These are phyloP conservation scores for Botrytis medusae DNA, from an alignment of 2,329 filamentous ascomycete species.

Conservation along the genomic window DNA sequence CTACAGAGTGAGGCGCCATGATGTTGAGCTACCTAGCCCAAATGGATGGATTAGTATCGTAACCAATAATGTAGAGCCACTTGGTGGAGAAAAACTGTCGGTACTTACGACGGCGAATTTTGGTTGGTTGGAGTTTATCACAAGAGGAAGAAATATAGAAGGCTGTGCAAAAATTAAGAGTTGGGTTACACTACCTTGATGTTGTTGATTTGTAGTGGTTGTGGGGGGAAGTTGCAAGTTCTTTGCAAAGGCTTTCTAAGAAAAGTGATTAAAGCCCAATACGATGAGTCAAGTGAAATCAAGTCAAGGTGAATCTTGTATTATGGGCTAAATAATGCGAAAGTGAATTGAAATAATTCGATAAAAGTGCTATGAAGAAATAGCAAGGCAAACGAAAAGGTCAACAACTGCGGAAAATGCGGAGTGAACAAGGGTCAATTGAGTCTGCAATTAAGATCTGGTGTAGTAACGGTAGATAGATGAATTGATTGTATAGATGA, in stretches of 20 bases:
- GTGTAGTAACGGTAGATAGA: neutral
- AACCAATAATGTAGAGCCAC: neutral
- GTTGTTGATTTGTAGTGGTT: neutral
- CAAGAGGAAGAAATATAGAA: neutral
- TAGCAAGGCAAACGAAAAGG: neutral
- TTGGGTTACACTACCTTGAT: neutral
- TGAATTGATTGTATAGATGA: neutral
- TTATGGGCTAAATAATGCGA: neutral
- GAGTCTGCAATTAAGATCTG: neutral
- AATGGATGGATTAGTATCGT: neutral
- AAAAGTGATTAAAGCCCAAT: neutral
- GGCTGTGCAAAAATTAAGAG: slow-evolving; percentile 13
- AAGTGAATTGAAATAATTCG: neutral
- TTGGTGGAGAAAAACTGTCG: slow-evolving; percentile 1
- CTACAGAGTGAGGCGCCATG: slow-evolving; percentile 22
- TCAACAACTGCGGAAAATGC: neutral
- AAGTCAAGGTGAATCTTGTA: neutral
- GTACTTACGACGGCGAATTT: neutral
- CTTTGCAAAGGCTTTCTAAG: neutral
- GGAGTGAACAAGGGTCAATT: neutral
- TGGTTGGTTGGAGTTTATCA: neutral
- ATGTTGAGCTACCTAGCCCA: neutral
- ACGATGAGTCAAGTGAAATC: neutral
- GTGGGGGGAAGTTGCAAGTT: neutral
- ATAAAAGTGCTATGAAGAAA: neutral